Conservation (phyloP, 2,329 filamentous ascomycete species). For the Chaetomiaceae sp. region DNA sequence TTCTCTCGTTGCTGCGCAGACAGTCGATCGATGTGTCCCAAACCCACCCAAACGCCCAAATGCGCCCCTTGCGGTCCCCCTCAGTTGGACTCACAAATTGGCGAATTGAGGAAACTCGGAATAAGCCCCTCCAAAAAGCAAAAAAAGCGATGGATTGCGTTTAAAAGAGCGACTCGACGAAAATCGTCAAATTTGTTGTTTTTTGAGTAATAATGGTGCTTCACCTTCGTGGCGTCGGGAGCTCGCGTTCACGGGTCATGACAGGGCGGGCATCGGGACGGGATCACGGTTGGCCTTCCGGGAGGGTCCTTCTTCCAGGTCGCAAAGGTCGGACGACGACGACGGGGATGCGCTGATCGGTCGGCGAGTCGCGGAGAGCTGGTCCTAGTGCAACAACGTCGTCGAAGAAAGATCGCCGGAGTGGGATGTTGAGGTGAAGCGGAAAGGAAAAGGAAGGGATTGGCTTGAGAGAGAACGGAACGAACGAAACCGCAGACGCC, state of each 20-base stretch:
- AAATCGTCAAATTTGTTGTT: constrained; percentile 37
- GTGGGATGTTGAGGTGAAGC: constrained; percentile 27
- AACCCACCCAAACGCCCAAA: not conserved
- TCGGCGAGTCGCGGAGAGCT: constrained; percentile 26
- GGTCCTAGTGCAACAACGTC: constrained; percentile 26
- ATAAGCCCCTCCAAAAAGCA: constrained; percentile 4
- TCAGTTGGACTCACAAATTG: constrained; percentile 25
- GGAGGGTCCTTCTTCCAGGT: constrained; percentile 24
- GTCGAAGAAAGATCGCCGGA: constrained; percentile 26
- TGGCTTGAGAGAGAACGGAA: constrained; percentile 19
- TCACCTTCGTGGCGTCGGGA: constrained; percentile 26
- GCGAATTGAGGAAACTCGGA: constrained; percentile 1
- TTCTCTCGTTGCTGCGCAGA: too few species aligned
- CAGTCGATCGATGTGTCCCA: constrained; percentile 4
- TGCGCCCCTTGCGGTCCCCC: not conserved
- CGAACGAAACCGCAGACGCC: constrained; percentile 17
- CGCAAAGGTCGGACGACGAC: constrained; percentile 19
- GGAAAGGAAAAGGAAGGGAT: constrained; percentile 19
- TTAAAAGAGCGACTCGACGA: constrained; percentile 48
- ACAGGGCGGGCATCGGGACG: constrained; percentile 29
- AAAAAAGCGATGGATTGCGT: constrained; percentile 18
- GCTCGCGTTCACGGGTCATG: constrained; percentile 28
- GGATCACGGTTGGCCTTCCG: constrained; percentile 27
- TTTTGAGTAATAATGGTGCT: constrained; percentile 23
- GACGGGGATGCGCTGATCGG: constrained; percentile 17